Evolutionary conservation across 1,139 yeast species (phyloP).

Genomic region (Entelexis paramagnoliae): DNA sequence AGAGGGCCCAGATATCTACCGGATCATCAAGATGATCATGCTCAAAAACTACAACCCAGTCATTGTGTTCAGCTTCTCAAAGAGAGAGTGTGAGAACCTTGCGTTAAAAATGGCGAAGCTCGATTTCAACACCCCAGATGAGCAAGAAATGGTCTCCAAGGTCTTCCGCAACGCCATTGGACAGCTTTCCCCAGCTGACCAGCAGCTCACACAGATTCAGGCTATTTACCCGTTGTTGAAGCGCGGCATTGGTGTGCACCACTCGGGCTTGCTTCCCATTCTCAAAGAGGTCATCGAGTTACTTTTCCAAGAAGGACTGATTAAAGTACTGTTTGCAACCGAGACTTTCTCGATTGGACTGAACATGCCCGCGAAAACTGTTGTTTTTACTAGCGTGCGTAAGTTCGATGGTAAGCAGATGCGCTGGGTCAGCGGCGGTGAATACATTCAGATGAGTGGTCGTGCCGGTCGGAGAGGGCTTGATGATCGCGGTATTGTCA

Average conservation of each 20-base stretch:
- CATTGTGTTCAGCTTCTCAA: slow-evolving; percentile 91
- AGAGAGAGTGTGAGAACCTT: slow-evolving; percentile 88
- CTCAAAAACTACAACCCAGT: slow-evolving; percentile 92
- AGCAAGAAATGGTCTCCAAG: slow-evolving; percentile 76
- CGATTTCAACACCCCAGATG: slow-evolving; percentile 87
- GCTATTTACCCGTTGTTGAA: slow-evolving; percentile 77
- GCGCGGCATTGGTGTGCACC: slow-evolving; percentile 98
- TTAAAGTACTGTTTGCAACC: slow-evolving; percentile 91
- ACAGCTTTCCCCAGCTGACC: slow-evolving; percentile 77
- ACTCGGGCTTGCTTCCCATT: slow-evolving; percentile 90
- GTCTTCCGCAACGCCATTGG: slow-evolving; percentile 84
- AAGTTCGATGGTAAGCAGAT: slow-evolving; percentile 97
- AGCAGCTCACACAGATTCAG: slow-evolving; percentile 86
- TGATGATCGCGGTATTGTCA: slow-evolving; percentile 97
- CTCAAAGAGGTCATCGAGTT: slow-evolving; percentile 94
- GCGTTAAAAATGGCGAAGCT: slow-evolving; percentile 92
- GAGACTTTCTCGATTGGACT: slow-evolving; percentile 98
- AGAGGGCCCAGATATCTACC: slow-evolving; percentile 78
- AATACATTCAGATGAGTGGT: slow-evolving; percentile 98
- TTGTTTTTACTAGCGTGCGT: slow-evolving; percentile 92
- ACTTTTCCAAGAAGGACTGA: slow-evolving; percentile 88
- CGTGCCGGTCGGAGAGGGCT: slow-evolving; percentile 99
- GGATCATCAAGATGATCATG: slow-evolving; percentile 96
- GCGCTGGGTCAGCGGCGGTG: slow-evolving; percentile 99
- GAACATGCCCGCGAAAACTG: slow-evolving; percentile 94